A percentile compares a stretch with the other conserved stretches of the same genome.
Evolutionary conservation across 163 green algal species (phyloP).

Genomic region (Scenedesmus sp.): DNA sequence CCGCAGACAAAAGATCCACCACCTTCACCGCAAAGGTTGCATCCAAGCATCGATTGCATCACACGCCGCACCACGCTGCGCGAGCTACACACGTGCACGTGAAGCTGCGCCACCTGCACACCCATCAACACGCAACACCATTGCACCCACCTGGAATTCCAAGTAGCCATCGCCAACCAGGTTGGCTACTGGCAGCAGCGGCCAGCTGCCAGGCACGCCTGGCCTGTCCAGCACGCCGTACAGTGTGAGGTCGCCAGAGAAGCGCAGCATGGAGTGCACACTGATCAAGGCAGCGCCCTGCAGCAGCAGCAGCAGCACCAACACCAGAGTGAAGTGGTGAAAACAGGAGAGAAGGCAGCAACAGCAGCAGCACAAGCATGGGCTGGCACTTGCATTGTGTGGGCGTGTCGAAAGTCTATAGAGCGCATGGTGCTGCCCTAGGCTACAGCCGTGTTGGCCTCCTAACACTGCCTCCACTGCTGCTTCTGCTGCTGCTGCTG

Average conservation of each 20-base stretch:
- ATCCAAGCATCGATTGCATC: neutral
- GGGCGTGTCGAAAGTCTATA: no score
- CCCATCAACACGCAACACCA: neutral
- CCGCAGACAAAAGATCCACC: neutral
- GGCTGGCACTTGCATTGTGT: neutral
- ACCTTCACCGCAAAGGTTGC: neutral
- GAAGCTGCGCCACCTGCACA: neutral
- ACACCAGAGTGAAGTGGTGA: neutral
- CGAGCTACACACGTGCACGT: neutral
- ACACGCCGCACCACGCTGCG: no score
- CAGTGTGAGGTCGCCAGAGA: slow-evolving; percentile 6
- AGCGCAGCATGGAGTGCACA: slow-evolving; percentile 14
- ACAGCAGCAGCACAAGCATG: neutral
- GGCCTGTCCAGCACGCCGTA: slow-evolving; percentile 7
- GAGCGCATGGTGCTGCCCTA: no score
- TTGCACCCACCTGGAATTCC: slow-evolving; percentile 3
- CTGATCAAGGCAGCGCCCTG: neutral
- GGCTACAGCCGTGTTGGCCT: no score
- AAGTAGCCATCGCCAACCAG: neutral
- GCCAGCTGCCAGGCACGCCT: slow-evolving; percentile 36
- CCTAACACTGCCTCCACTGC: neutral
- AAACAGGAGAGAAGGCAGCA: neutral
- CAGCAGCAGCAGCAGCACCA: neutral
- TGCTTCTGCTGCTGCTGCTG: neutral
- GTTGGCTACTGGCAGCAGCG: neutral